Evolutionary conservation across 108 stramenopile genomes (phyloP).

Genomic region (Conticribra guillardii): DNA sequence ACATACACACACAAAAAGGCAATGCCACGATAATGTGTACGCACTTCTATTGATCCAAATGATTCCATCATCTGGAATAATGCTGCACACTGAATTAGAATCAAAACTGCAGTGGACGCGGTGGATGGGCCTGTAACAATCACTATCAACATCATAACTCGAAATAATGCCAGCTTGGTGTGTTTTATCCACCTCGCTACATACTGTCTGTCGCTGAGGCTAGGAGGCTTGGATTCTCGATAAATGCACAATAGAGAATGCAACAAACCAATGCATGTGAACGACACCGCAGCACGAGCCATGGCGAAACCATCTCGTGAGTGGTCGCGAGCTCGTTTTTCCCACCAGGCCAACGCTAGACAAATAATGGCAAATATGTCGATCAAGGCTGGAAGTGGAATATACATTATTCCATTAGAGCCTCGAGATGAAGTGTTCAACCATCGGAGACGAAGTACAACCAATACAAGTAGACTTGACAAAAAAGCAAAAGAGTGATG

Average conservation of each 20-base stretch:
- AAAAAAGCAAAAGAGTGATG: conserved; percentile 68
- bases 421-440: conserved; percentile 5
- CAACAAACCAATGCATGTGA: conserved; percentile 42
- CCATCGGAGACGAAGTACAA: conserved; percentile 43
- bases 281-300: conserved; percentile 50
- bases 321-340: conserved; percentile 64
- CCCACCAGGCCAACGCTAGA: conserved; percentile 70
- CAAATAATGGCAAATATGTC: conserved; percentile 53
- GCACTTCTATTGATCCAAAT: conserved; percentile 50
- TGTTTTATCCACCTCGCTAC: conserved; percentile 1
- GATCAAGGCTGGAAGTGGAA: conserved; percentile 22
- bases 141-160: conserved; percentile 61
- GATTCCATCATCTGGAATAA: conserved; percentile 49
- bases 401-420: neutral
- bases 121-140: conserved; percentile 82
- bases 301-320: conserved; percentile 62
- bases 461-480: conserved; percentile 51
- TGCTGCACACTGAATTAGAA: conserved; percentile 60
- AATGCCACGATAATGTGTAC: no score
- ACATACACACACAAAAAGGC: no score
- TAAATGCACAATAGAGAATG: conserved; percentile 18
- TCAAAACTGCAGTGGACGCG: conserved; percentile 57
- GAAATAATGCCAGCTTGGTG: conserved; percentile 23
- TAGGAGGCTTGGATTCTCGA: neutral
- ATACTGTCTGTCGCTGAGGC: neutral